Evolutionary conservation across 228 moss, liverwort and hornwort genomes (phyloP).

Genomic region (Sphagnum fallax): DNA sequence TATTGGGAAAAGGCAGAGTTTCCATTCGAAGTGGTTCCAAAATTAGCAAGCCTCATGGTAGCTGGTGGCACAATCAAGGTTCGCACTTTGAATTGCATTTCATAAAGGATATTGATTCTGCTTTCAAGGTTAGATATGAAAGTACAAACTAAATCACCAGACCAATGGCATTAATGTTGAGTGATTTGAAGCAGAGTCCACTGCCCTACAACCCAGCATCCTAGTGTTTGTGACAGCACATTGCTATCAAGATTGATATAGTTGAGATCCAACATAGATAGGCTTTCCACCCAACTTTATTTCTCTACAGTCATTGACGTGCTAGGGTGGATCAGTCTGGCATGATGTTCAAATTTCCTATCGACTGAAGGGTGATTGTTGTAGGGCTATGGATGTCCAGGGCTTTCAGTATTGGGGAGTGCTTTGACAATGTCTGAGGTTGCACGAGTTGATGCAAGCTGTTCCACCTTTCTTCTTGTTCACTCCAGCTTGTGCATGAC

Average conservation of each 20-base stretch:
- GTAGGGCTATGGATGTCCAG: slow-evolving; percentile 90
- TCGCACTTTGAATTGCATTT: slow-evolving; percentile 4
- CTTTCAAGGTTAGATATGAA: neutral
- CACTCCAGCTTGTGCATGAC: slow-evolving; percentile 86
- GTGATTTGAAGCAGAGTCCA: too few species aligned
- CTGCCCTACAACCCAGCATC: too few species aligned
- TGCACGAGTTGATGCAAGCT: slow-evolving; percentile 84
- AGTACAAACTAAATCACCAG: neutral
- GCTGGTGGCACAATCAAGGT: slow-evolving; percentile 86
- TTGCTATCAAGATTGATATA: too few species aligned
- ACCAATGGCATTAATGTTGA: too few species aligned
- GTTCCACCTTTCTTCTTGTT: slow-evolving; percentile 76
- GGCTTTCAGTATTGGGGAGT: slow-evolving; percentile 67
- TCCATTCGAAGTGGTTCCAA: slow-evolving; percentile 78
- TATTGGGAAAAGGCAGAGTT: slow-evolving; percentile 97
- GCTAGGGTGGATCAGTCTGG: too few species aligned
- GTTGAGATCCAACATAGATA: too few species aligned
- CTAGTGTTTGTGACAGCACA: too few species aligned
- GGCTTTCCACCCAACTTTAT: too few species aligned
- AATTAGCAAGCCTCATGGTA: slow-evolving; percentile 64
- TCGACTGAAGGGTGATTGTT: neutral
- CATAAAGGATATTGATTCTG: neutral
- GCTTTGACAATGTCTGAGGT: slow-evolving; percentile 64
- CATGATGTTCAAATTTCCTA: too few species aligned
- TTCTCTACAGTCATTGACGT: too few species aligned